Percentiles rank a stretch among this genome's conserved stretches.
These are phyloP conservation scores for Penicillium coffeae DNA, from an alignment of 495 filamentous ascomycete genomes.

Conservation along the genomic window DNA sequence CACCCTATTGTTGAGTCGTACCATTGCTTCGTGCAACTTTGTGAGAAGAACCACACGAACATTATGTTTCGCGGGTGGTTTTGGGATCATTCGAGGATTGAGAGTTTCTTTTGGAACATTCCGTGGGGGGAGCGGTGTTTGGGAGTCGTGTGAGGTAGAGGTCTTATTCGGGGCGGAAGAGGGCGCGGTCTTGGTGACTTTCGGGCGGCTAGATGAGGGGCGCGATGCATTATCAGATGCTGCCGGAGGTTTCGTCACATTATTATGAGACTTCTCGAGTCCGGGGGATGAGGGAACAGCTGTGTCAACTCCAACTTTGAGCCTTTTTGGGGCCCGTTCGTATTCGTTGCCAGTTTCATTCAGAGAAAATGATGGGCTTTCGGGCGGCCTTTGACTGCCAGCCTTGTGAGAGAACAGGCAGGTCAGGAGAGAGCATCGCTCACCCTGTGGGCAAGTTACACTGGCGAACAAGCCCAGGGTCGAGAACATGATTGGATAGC, in stretches of 20 bases:
- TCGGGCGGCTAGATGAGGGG: conserved; percentile 32
- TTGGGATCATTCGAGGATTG: conserved; percentile 75
- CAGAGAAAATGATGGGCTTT: background rate
- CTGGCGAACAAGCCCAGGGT: conserved; percentile 61
- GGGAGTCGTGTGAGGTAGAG: background rate
- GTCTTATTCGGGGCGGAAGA: background rate
- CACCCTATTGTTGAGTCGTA: conserved; percentile 61
- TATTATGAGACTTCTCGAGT: conserved; percentile 52
- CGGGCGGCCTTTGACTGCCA: background rate
- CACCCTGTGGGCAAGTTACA: conserved; percentile 60
- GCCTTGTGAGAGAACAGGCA: conserved; percentile 58
- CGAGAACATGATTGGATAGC: conserved; percentile 54
- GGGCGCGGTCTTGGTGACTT: conserved; percentile 8
- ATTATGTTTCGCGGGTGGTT: conserved; percentile 66
- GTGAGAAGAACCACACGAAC: conserved; percentile 64
- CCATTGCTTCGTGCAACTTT: conserved; percentile 70
- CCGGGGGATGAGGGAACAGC: conserved; percentile 35
- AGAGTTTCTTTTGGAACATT: conserved; percentile 50
- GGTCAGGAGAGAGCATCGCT: conserved; percentile 50
- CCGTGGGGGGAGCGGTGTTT: conserved; percentile 26
- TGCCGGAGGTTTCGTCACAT: conserved; percentile 14
- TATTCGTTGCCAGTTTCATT: background rate
- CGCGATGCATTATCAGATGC: conserved; percentile 34
- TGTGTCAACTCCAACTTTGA: conserved; percentile 22
- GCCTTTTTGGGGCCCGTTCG: conserved; percentile 7